Base-by-base conservation (phyloP, 495 filamentous ascomycete species). In the Hyaloscypha variabilis region DNA sequence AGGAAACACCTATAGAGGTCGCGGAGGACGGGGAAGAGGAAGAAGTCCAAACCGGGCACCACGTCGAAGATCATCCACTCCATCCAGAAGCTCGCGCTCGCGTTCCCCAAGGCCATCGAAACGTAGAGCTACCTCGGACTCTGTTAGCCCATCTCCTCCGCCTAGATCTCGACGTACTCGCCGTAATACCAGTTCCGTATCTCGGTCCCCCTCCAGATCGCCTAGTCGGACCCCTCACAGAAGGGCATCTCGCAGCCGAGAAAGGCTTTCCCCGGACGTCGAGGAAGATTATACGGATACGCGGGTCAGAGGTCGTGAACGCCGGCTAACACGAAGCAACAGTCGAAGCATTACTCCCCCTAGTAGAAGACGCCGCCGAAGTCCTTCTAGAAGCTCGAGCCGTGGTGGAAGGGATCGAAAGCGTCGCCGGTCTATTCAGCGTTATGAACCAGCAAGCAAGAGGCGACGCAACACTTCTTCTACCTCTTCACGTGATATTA, bases 371-470 rank as follows among this genome's bases (percentile, higher is more conserved):
- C 78, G 77, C 53, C 74, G 78, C 62, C 75, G 79, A 53, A 77
- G 78, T 62, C 74, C 73, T 49, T 81, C 76, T 59, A 58, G 67
- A 67, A 80, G 77, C 66, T 74, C 73, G 17, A 74, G 68, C 54
- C 58, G 71, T 57, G 73, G 70, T 49, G 68, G 24, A 64, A 67
- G 69, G 64, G 80, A 85, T 55, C 72, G 74, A 46, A 81, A 81
- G 65, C 75, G 84, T 66, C 85, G 81, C 62, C 80, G 81, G 34
- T 85, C 84, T 8, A 69, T 84, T 59, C 67, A 83, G 72, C 73
- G 82, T 80, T 82, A 83, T 76, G 77, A 78, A 59, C 82, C 84
- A 61, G 70, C 74, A 53, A 77, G 70, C 68, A 77, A 72, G 71
- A 76, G 71, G 73, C 74, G 71, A 71, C 67, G 67, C 57, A 70